These are phyloP conservation scores for Torulaspora maleeae DNA, from an alignment of 805 yeast species.

Conservation along the genomic window DNA sequence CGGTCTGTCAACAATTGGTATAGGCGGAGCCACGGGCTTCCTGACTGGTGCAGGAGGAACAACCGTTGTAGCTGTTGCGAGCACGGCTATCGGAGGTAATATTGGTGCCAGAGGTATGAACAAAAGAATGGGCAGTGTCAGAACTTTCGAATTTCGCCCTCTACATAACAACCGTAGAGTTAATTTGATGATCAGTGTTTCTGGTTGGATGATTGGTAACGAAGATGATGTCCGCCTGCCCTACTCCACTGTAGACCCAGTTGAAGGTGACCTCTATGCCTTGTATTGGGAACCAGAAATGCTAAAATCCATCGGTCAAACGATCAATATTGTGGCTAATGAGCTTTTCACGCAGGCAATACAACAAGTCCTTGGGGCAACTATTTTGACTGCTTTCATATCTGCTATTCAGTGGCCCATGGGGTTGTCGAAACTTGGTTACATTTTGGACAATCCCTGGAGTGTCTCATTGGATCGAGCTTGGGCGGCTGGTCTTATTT, in stretches of 20 bases:
- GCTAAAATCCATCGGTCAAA: slow-evolving; percentile 93
- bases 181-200: slow-evolving; percentile 78
- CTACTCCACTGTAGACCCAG: slow-evolving; percentile 93
- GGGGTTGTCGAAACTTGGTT: slow-evolving; percentile 83
- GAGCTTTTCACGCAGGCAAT: slow-evolving; percentile 90
- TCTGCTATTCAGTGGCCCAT: slow-evolving; percentile 89
- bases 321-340: slow-evolving; percentile 86
- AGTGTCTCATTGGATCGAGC: slow-evolving; percentile 94
- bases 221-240: slow-evolving; percentile 95
- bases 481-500: slow-evolving; percentile 87
- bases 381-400: slow-evolving; percentile 84
- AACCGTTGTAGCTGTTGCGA: slow-evolving; percentile 86
- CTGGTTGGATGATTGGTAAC: slow-evolving; percentile 97
- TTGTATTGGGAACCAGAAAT: slow-evolving; percentile 97
- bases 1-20: slow-evolving; percentile 90
- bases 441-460: slow-evolving; percentile 95
- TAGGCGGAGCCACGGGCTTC: slow-evolving; percentile 87
- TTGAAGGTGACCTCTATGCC: slow-evolving; percentile 93
- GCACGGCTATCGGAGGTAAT: slow-evolving; percentile 84
- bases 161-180: slow-evolving; percentile 86
- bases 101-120: slow-evolving; percentile 85
- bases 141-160: slow-evolving; percentile 91
- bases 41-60: slow-evolving; percentile 97
- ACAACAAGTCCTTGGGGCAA: slow-evolving; percentile 92
- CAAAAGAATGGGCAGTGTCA: slow-evolving; percentile 82